Conservation (phyloP, 306 rosid species). For the Betula pendula region DNA sequence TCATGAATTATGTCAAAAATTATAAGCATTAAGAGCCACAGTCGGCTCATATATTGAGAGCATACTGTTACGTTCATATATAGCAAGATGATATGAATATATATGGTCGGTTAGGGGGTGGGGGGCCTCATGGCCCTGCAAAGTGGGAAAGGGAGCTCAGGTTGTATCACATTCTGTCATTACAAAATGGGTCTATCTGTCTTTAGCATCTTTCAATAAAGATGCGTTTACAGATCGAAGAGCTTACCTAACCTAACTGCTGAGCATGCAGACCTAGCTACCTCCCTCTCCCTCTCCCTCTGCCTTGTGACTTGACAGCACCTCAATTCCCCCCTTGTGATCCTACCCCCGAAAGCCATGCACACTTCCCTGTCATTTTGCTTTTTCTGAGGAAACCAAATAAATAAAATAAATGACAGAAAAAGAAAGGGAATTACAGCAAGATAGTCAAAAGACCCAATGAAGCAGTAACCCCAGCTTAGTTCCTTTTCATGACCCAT, state of each 20-base stretch:
- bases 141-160: slow-evolving; percentile 37
- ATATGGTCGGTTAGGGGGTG: slow-evolving; percentile 1
- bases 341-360: slow-evolving; percentile 30
- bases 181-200: slow-evolving; percentile 41
- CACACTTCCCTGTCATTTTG: slow-evolving; percentile 36
- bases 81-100: not conserved
- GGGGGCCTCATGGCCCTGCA: slow-evolving; percentile 43
- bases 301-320: slow-evolving; percentile 67
- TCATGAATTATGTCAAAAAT: no score
- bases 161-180: slow-evolving; percentile 41
- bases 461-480: slow-evolving; percentile 47
- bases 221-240: slow-evolving; percentile 35
- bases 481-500: slow-evolving; percentile 46
- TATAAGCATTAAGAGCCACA: no score
- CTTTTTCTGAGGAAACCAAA: slow-evolving; percentile 35
- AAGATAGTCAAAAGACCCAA: slow-evolving; percentile 68
- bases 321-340: slow-evolving; percentile 38
- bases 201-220: slow-evolving; percentile 69
- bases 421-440: slow-evolving; percentile 27
- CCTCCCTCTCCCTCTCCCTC: no score
- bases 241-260: slow-evolving; percentile 33
- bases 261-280: slow-evolving; percentile 22
- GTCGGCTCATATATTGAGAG: no score
- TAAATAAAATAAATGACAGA: slow-evolving; percentile 25
- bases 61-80: slow-evolving; percentile 12